Evolutionary conservation across 768 basidiomycete species (phyloP).

Genomic region (Cystobasidium tubakii): DNA sequence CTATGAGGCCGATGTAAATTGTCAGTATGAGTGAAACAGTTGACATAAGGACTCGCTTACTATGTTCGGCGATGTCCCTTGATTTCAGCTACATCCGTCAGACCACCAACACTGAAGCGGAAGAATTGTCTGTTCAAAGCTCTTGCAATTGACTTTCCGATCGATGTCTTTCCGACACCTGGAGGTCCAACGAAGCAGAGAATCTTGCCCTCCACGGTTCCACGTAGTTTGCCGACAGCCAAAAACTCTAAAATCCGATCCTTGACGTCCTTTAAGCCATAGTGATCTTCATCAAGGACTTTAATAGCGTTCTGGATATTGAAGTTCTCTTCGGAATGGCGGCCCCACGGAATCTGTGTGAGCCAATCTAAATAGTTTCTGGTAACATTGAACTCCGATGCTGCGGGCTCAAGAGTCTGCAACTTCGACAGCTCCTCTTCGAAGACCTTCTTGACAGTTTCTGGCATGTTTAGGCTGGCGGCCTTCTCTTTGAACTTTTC

Average conservation of each 20-base stretch:
- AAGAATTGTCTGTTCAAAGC: constrained; percentile 89
- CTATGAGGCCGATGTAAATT: not conserved
- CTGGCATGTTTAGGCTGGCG: constrained; percentile 72
- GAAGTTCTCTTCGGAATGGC: constrained; percentile 86
- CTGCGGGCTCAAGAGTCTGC: constrained; percentile 63
- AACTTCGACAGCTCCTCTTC: constrained; percentile 93
- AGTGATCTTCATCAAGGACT: constrained; percentile 86
- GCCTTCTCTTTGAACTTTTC: constrained; percentile 73
- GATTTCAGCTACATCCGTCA: constrained; percentile 97
- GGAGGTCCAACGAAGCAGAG: constrained; percentile 94
- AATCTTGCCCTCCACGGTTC: constrained; percentile 94
- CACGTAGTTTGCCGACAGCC: constrained; percentile 76
- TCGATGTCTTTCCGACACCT: constrained; percentile 94
- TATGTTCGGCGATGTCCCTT: constrained; percentile 98
- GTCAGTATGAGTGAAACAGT: constrained; percentile 69
- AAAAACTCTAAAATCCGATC: constrained; percentile 86
- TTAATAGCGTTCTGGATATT: constrained; percentile 56
- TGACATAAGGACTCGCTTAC: too few relatives aligned
- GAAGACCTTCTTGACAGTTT: constrained; percentile 83
- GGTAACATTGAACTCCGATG: constrained; percentile 44
- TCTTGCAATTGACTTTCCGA: constrained; percentile 88
- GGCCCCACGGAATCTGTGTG: constrained; percentile 88
- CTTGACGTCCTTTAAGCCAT: constrained; percentile 91
- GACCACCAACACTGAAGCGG: constrained; percentile 90
- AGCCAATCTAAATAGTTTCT: constrained; percentile 77